Evolutionary conservation across 305 asterid species (phyloP).

Genomic region (Caryopteris hybrid): DNA sequence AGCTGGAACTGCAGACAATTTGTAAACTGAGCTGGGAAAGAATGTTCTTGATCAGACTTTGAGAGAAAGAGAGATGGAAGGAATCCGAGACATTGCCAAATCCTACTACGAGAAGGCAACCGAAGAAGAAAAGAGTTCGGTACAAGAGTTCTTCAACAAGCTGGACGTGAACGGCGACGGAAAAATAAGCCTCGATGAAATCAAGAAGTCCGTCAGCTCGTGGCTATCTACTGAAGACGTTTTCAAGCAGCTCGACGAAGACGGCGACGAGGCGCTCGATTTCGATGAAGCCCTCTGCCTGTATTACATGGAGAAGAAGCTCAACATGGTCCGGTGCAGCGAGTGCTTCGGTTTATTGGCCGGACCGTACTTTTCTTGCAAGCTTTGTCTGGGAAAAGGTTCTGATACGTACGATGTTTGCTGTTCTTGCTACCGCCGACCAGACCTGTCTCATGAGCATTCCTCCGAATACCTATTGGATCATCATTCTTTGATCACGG

Average conservation of each 20-base stretch:
- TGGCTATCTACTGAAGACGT: background rate
- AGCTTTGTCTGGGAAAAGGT: constrained; percentile 5
- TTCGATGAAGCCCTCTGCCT: constrained; percentile 5
- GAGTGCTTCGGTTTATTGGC: constrained; percentile 16
- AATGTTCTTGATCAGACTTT: no score
- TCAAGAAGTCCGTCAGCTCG: background rate
- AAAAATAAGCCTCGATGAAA: background rate
- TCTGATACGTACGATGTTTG: constrained; percentile 21
- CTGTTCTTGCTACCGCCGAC: constrained; percentile 18
- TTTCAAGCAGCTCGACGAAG: constrained; percentile 9
- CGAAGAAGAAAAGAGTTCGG: background rate
- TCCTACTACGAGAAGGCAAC: constrained; percentile 24
- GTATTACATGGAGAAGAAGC: constrained; percentile 16
- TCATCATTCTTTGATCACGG: constrained; percentile 12
- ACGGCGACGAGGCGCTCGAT: constrained; percentile 17
- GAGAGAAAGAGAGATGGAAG: constrained; percentile 19
- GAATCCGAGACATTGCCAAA: constrained; percentile 16
- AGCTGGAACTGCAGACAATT: no score
- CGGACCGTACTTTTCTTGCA: constrained; percentile 27
- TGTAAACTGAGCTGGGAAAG: no score
- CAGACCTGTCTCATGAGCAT: constrained; percentile 8
- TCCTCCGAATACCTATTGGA: constrained; percentile 10
- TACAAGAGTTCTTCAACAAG: background rate
- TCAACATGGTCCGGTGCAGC: background rate
- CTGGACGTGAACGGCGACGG: constrained; percentile 20